Base-by-base conservation (phyloP, 2,329 filamentous ascomycete species). In the Botrytis medusae region DNA sequence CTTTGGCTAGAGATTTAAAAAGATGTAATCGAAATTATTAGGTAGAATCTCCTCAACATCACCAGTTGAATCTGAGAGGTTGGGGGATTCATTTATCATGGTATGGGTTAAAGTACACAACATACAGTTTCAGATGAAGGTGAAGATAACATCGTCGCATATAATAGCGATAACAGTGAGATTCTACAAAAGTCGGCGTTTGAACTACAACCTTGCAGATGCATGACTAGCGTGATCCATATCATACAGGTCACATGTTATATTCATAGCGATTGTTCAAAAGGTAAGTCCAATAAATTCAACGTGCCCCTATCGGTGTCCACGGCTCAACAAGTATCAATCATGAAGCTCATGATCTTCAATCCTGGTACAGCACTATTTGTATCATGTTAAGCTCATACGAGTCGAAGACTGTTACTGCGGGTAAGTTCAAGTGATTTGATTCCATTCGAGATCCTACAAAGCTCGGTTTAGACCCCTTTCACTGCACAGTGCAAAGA, bases 161-260 rank as follows among this genome's bases (percentile, higher is more conserved):
- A 44, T 6, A 69, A 7, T 8, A n/a, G 32, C 20, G 32, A 37
- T 67, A n/a, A n/a, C n/a, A 63, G 6, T 59, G 20, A 34, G 67
- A 42, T 69, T 32, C 42, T 63, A 40, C 46, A 64, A 71, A 63
- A 64, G 40, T 51, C 25, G 29, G 34, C 64, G 32, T 71, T 51
- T 51, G 22, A 37, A 32, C 40, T 46, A 37, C n/a, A 40, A n/a
- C 59, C 42, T 65, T 71, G 69, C 44, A 69, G 22, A 42, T 42
- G 65, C 51, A 64, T 65, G 25, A 57, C 61, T 65, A 65, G 60
- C 48, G 48, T 42, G n/a, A 20, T 5, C 14, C n/a, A 22, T 16
- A 2, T 22, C 32, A 22, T 9, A 20, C 34, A 6, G 40, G 18
- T 68, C 65, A 68, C 65, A 57, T 57, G 65, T 10, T 57, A 14